Percentiles rank a stretch among this genome's conserved stretches.
Conservation (phyloP, 305 asterid species). For the Fraxinus albicans region DNA sequence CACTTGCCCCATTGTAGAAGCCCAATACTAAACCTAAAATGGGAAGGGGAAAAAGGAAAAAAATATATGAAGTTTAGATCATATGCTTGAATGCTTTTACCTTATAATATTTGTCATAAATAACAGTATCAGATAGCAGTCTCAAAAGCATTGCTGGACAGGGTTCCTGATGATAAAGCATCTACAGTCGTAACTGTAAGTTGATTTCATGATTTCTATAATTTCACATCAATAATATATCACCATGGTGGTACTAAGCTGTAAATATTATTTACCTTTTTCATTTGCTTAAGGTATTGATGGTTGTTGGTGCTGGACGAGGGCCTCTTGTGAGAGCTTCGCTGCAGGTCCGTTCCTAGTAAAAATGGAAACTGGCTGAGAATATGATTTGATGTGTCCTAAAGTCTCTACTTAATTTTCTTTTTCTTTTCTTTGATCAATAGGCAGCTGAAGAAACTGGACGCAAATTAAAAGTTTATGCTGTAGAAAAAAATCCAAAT, state of each 20-base stretch:
- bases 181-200: constrained; percentile 72
- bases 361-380: constrained; percentile 6
- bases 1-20: neutral
- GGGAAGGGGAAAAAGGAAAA: neutral
- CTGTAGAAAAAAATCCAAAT: constrained; percentile 96
- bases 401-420: constrained; percentile 2
- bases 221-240: neutral
- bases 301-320: constrained; percentile 99
- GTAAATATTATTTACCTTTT: constrained; percentile 6
- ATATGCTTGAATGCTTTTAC: neutral
- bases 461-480: constrained; percentile 84
- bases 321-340: constrained; percentile 99
- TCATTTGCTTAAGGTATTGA: constrained; percentile 61
- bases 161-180: constrained; percentile 87
- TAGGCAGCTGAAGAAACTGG: constrained; percentile 99
- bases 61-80: neutral
- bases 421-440: constrained; percentile 19
- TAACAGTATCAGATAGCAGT: constrained; percentile 90
- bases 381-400: constrained; percentile 14
- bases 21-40: neutral
- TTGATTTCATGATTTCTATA: constrained; percentile 1
- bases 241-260: constrained; percentile 5
- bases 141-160: constrained; percentile 85
- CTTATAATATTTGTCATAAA: neutral
- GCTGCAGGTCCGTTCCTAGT: constrained; percentile 55